Base-by-base conservation (phyloP, 2,329 filamentous ascomycete species). In the Uncinocarpus reesii region DNA sequence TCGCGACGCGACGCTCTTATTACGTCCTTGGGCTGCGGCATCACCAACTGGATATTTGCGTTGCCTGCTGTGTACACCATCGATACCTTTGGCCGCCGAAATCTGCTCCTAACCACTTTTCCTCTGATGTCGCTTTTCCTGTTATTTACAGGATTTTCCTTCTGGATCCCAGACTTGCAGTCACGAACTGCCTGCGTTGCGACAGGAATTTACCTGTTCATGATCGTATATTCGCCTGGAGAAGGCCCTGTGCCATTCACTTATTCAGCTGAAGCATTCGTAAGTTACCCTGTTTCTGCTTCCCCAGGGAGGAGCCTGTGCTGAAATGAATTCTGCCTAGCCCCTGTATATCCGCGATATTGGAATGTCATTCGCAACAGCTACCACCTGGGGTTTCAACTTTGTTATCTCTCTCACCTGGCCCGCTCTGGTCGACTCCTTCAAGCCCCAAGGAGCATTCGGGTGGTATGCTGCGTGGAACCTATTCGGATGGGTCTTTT, bases 71-170 rank as follows among this genome's bases (percentile, higher is more conserved):
- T 81, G 52, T 79, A 73, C 69, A 82, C 80, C 1, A 83, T 83
- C 52, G 80, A 83, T 58, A 81, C 78, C 0, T 81, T 75, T 52
- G 79, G 79, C 16, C 76, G 79, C 20, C 73, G 79, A 23, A 67
- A 75, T 13, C 67, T 83, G 8, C 70, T 82, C 1, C 65, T 81
- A 0, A 81, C 82, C 59, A 82, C 79, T 2, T 82, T 83, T 58
- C 79, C 79, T 0, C 71, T 81, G 50, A 83, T 82, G 78, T 76
- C 75, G 10, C 79, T 78, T 76, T 78, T 77, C 3, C 64, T 83
- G n/a, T 68, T 82, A 0, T 75, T 76, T 0, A 78, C 77, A 11
- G 79, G 77, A 2, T 71, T 81, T 41, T 78, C 72, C 56, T 78
- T 75, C 43, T 68, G 75, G 32, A 71, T 80, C 16, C 65, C 65